phyloP scores from a whole-genome alignment of 2,329 filamentous ascomycete genomes.

The Calonectria hongkongensis region DNA sequence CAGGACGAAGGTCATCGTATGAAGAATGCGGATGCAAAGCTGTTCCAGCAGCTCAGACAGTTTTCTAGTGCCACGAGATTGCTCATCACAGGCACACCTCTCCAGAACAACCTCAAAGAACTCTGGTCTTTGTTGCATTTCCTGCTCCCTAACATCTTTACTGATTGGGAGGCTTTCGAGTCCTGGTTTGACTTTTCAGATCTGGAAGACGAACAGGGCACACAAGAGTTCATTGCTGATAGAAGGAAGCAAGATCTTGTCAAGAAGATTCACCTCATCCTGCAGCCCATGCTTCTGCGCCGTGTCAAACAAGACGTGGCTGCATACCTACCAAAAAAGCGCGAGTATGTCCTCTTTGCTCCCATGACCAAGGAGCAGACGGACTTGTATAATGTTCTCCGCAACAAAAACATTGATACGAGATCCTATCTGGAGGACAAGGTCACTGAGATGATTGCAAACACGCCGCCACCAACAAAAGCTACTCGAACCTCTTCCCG shows the following conservation, averaged over 20 bases:
- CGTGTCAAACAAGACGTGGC: constrained; percentile 96
- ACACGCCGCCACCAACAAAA: constrained; percentile 57
- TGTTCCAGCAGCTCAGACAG: constrained; percentile 91
- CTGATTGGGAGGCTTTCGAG: constrained; percentile 93
- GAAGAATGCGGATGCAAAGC: constrained; percentile 95
- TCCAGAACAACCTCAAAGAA: constrained; percentile 97
- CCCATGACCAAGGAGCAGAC: constrained; percentile 94
- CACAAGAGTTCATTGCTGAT: constrained; percentile 86
- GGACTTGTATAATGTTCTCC: constrained; percentile 85
- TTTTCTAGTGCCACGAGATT: constrained; percentile 94
- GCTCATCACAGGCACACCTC: constrained; percentile 93
- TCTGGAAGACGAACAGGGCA: constrained; percentile 86
- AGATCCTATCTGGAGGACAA: constrained; percentile 90
- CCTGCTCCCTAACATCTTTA: constrained; percentile 92
- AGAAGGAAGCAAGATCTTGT: constrained; percentile 73
- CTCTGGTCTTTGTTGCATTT: constrained; percentile 97
- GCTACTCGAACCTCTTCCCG: constrained; percentile 60
- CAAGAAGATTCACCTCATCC: constrained; percentile 90
- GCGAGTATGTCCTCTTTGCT: constrained; percentile 96
- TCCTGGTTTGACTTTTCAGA: constrained; percentile 98
- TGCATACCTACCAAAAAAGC: constrained; percentile 92
- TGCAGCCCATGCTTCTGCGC: constrained; percentile 92
- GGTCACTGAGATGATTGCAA: constrained; percentile 77
- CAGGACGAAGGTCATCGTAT: constrained; percentile 96
- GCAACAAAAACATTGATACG: constrained; percentile 74